Percentiles rank a stretch among this genome's conserved stretches.
These are phyloP conservation scores for Paxillus rubicundulus DNA, from an alignment of 768 basidiomycete species.

Conservation along the genomic window DNA sequence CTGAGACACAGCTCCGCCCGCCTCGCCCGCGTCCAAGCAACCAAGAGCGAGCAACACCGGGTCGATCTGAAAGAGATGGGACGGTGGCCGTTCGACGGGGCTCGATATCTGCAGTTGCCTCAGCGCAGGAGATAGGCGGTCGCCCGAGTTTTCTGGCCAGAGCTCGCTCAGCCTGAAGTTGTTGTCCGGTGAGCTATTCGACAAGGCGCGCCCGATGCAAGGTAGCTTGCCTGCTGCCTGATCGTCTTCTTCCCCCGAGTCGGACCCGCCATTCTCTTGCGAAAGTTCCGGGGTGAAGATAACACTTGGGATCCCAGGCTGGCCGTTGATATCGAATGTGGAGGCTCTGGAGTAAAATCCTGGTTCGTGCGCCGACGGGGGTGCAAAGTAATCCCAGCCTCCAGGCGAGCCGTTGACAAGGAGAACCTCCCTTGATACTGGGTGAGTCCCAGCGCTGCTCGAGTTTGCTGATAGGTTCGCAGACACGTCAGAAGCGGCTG, in stretches of 20 bases:
- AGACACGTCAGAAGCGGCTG: neutral
- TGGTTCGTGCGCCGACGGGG: neutral
- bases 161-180: slow-evolving; percentile 8
- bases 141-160: neutral
- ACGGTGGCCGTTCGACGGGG: neutral
- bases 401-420: neutral
- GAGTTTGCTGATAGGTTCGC: neutral
- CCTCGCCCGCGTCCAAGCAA: slow-evolving; percentile 3
- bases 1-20: neutral
- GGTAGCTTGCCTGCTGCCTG: slow-evolving; percentile 9
- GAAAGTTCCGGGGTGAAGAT: neutral
- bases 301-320: neutral
- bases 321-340: neutral
- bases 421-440: neutral
- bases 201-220: slow-evolving; percentile 17
- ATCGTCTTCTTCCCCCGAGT: neutral
- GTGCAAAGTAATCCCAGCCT: slow-evolving; percentile 2
- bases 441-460: neutral
- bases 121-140: slow-evolving; percentile 21
- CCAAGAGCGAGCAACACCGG: slow-evolving; percentile 21
- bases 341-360: neutral
- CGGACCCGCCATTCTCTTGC: neutral
- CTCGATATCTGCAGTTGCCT: slow-evolving; percentile 20
- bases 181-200: slow-evolving; percentile 16
- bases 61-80: slow-evolving; percentile 23